Conservation (phyloP, 202 grass and related monocot species). For the Zizania palustris region DNA sequence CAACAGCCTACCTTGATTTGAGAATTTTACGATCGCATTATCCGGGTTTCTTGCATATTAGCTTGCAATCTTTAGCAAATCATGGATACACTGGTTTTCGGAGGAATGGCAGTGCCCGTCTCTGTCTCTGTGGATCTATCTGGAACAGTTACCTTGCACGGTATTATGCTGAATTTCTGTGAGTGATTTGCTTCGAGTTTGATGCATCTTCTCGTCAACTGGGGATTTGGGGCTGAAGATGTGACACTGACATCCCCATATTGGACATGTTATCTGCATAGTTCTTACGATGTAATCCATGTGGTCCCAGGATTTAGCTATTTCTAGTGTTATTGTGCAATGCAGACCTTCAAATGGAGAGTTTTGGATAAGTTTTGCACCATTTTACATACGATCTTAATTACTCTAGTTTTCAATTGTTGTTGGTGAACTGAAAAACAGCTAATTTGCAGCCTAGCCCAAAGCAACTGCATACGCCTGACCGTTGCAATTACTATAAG, state of each 20-base stretch:
- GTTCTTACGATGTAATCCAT: slow-evolving; percentile 14
- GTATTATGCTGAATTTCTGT: slow-evolving; percentile 33
- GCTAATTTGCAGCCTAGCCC: slow-evolving; percentile 44
- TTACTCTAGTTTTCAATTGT: not conserved
- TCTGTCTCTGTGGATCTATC: slow-evolving; percentile 8
- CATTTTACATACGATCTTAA: slow-evolving; percentile 9
- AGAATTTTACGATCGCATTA: not conserved
- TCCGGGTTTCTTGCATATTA: not conserved
- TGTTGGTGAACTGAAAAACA: slow-evolving; percentile 27
- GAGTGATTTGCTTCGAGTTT: slow-evolving; percentile 20
- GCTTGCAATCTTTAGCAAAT: not conserved
- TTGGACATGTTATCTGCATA: slow-evolving; percentile 36
- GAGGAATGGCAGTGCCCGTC: slow-evolving; percentile 13
- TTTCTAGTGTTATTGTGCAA: slow-evolving; percentile 23
- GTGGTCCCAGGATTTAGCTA: slow-evolving; percentile 45
- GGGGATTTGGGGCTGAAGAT: not conserved
- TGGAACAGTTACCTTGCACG: not conserved
- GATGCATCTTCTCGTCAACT: slow-evolving; percentile 34
- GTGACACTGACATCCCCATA: slow-evolving; percentile 3
- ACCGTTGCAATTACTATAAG: slow-evolving; percentile 59
- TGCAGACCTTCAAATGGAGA: not conserved
- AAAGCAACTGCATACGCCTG: slow-evolving; percentile 52
- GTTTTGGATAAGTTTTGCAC: slow-evolving; percentile 29
- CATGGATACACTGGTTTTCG: not conserved
- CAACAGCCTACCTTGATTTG: not conserved